Conservation (phyloP, 371 early-diverging fungal species). For the Lichtheimia ramosa region DNA sequence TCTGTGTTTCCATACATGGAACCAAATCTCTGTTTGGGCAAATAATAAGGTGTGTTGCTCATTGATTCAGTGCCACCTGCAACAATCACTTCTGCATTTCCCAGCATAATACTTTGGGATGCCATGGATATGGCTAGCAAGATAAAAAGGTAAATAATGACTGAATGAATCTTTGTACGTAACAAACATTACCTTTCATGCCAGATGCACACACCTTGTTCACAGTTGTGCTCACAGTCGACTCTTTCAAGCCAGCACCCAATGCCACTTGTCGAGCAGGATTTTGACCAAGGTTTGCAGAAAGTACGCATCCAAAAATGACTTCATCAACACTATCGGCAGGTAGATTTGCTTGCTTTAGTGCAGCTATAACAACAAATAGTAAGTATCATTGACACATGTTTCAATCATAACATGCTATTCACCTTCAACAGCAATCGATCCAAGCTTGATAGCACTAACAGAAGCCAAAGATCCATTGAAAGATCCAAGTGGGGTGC, state of each 20-base stretch:
- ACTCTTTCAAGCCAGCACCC: constrained; percentile 79
- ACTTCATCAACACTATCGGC: constrained; percentile 81
- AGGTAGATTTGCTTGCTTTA: constrained; percentile 69
- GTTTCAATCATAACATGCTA: too few species aligned
- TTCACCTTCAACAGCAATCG: constrained; percentile 86
- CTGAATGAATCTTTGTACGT: neutral
- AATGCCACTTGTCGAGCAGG: constrained; percentile 96
- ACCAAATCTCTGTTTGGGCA: constrained; percentile 80
- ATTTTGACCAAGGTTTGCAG: constrained; percentile 90
- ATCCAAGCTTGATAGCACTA: constrained; percentile 87
- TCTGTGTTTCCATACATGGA: constrained; percentile 85
- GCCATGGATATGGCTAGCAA: constrained; percentile 76
- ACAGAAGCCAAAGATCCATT: constrained; percentile 87
- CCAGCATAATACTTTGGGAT: constrained; percentile 82
- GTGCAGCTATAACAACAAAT: constrained; percentile 52
- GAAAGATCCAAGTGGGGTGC: constrained; percentile 96
- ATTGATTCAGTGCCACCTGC: constrained; percentile 98
- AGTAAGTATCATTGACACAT: too few species aligned
- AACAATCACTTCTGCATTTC: constrained; percentile 81
- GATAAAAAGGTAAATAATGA: constrained; percentile 1
- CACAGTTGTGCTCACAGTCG: constrained; percentile 85
- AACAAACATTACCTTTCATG: constrained; percentile 74
- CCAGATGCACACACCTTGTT: constrained; percentile 99
- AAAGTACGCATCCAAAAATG: constrained; percentile 85
- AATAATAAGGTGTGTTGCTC: constrained; percentile 94